These are phyloP conservation scores for Leccinum subrobustum DNA, from an alignment of 1,284 basidiomycete species.

Conservation along the genomic window DNA sequence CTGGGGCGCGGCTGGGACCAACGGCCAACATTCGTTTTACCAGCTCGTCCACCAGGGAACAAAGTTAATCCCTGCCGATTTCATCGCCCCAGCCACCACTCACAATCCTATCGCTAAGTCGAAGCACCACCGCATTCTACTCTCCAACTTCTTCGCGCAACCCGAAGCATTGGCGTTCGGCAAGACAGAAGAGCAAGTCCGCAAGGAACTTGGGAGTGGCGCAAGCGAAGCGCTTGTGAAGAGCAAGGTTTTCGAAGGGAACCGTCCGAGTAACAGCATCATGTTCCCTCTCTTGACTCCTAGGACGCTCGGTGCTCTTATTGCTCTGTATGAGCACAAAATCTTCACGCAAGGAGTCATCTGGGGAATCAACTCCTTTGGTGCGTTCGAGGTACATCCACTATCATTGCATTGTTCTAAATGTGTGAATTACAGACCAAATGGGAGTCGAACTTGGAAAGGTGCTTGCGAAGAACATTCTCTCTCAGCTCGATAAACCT, in stretches of 20 bases:
- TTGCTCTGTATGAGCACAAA: conserved; percentile 98
- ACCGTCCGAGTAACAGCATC: conserved; percentile 96
- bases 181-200: conserved; percentile 90
- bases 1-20: conserved; percentile 98
- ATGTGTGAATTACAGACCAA: conserved; percentile 54
- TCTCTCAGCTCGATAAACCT: conserved; percentile 82
- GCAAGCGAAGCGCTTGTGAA: conserved; percentile 87
- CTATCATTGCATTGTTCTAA: conserved; percentile 1
- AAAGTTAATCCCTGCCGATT: conserved; percentile 92
- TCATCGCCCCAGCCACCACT: conserved; percentile 91
- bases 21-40: conserved; percentile 99
- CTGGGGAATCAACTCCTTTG: conserved; percentile 98
- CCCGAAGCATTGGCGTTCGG: conserved; percentile 97
- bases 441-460: conserved; percentile 98
- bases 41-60: conserved; percentile 96
- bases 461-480: conserved; percentile 93
- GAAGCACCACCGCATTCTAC: conserved; percentile 95
- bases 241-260: conserved; percentile 98
- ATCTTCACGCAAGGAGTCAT: conserved; percentile 97
- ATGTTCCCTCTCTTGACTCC: conserved; percentile 94
- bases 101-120: conserved; percentile 87
- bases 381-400: conserved; percentile 38
- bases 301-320: conserved; percentile 82
- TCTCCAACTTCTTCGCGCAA: conserved; percentile 98
- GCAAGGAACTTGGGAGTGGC: conserved; percentile 74